Conservation (phyloP, 768 basidiomycete species). For the Tremella fuciformis region DNA sequence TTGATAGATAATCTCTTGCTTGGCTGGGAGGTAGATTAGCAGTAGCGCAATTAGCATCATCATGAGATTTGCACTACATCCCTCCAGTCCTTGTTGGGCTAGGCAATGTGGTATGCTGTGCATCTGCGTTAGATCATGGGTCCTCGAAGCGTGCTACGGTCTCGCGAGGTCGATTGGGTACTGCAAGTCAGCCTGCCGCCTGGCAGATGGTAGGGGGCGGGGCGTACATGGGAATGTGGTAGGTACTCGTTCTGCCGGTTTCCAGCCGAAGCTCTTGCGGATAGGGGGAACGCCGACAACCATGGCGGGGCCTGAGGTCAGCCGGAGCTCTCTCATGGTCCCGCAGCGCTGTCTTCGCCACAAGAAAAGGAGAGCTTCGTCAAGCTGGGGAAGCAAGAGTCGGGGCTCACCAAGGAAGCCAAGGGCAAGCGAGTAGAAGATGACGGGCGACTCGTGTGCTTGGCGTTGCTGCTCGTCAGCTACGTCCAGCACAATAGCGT, state of each 20-base stretch:
- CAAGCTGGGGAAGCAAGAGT: background rate
- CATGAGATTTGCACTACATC: no score
- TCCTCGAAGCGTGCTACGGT: background rate
- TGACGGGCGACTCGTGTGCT: conserved; percentile 84
- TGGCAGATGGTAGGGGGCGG: background rate
- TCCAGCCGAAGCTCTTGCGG: conserved; percentile 69
- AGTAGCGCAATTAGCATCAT: background rate
- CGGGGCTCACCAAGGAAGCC: conserved; percentile 56
- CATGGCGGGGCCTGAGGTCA: conserved; percentile 63
- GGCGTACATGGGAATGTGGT: conserved; percentile 74
- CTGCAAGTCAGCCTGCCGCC: conserved; percentile 1
- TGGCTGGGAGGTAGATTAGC: conserved; percentile 52
- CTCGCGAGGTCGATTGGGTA: background rate
- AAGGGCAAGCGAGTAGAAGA: conserved; percentile 79
- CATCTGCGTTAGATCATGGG: conserved; percentile 1
- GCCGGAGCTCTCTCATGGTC: no score
- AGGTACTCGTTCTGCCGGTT: conserved; percentile 64
- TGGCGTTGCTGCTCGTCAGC: conserved; percentile 67
- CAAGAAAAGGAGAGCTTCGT: no score
- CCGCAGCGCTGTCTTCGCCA: no score
- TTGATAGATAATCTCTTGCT: conserved; percentile 90
- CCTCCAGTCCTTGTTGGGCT: no score
- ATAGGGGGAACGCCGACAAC: conserved; percentile 74
- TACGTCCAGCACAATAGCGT: no score
- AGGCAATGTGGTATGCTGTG: background rate